Evolutionary conservation across 176 grass and related monocot species (phyloP).

Genomic region (Rhynchospora pubera): DNA sequence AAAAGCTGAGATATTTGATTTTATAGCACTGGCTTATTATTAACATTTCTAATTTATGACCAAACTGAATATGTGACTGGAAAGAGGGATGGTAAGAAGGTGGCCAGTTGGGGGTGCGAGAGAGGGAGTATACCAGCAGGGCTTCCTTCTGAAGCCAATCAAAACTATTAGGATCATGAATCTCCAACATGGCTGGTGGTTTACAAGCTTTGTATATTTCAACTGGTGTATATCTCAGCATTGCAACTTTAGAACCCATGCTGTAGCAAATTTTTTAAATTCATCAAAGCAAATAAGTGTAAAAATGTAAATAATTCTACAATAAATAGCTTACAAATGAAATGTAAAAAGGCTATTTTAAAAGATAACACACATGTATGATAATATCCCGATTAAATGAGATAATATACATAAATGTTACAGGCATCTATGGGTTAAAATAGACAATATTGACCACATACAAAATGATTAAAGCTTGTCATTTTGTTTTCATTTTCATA

Average conservation of each 20-base stretch:
- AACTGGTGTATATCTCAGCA: constrained; percentile 79
- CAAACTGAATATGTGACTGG: not conserved
- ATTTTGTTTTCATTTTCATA: not conserved
- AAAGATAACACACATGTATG: not conserved
- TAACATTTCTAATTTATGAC: not conserved
- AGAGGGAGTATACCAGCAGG: constrained; percentile 40
- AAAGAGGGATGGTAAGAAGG: too few species aligned
- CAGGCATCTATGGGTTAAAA: not conserved
- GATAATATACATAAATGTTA: not conserved
- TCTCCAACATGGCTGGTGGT: constrained; percentile 66
- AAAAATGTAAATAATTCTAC: not conserved
- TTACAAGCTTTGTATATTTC: constrained; percentile 79
- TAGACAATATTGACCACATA: not conserved
- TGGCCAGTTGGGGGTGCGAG: too few species aligned
- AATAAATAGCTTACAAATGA: constrained; percentile 10
- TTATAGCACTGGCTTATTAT: not conserved
- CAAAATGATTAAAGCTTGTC: not conserved
- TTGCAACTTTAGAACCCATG: constrained; percentile 68
- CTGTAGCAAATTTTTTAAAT: constrained; percentile 28
- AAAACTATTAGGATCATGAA: constrained; percentile 45
- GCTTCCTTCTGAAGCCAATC: constrained; percentile 63
- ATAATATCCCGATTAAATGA: not conserved
- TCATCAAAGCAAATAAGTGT: constrained; percentile 10
- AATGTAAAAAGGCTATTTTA: not conserved
- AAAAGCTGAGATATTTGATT: not conserved